Base-by-base conservation (phyloP, 148 eudicot species). In the Diospyros kaki region DNA sequence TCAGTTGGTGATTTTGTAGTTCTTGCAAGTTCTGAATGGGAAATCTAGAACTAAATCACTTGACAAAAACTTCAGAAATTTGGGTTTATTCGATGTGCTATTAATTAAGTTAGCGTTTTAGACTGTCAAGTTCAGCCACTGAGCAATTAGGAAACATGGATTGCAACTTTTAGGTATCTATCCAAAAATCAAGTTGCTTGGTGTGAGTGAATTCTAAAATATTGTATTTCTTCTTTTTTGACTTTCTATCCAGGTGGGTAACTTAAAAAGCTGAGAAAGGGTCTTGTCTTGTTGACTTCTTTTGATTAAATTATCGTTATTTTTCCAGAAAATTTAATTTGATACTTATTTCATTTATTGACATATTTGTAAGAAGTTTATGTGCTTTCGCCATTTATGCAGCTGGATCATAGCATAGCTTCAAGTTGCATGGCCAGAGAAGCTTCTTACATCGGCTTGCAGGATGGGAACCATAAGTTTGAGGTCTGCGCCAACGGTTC, bases 391-490 rank as follows among this genome's bases (percentile, higher is more conserved):
- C 69, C 60, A 50, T 64, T 66, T 69, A 44, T 81, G 91, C 97
- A 95, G 99, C 85, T 95, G 71, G 90, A 91, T 86, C 83, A 80
- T 80, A 71, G 74, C 17, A 59, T 75, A 46, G 68, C 84, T 79
- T 83, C 87, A 61, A 78, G 78, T 71, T 95, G 99, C 85, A 83
- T 83, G 71, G 75, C 79, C 68, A 82, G 84, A 70, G 81, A 79
- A 72, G 79, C 84, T 66, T 81, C 90, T 28, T 87, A 83, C 62
- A 38, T 56, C 58, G 79, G 84, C 15, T 84, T 95, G 85, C 68
- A 66, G 60, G 97, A 95, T 74, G 97, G 99, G 78, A 68, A 82
- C 62, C 97, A 93, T 83, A 86, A 85, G n/a, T 82, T 93, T 62
- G 76, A 81, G 81, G 98, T 87, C 82, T 95, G 99, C 84, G 63